Conservation (phyloP, 371 early-diverging fungal species). For the Rhizopus delemar region DNA sequence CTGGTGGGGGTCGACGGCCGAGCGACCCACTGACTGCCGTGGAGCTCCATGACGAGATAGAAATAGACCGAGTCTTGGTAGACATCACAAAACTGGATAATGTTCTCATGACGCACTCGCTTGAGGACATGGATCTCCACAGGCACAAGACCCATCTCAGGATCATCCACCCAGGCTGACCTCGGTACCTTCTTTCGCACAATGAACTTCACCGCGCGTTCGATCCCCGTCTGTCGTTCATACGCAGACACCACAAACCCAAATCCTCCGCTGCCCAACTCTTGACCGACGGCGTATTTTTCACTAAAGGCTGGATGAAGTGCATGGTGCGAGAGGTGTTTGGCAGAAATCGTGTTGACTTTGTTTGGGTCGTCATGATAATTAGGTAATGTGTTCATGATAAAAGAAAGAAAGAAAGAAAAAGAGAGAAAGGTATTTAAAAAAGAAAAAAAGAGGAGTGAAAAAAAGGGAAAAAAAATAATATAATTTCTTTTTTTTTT, state of each 20-base stretch:
- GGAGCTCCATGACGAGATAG: slow-evolving; percentile 79
- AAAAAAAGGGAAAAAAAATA: slow-evolving; percentile 5
- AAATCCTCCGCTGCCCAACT: slow-evolving; percentile 81
- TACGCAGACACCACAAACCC: slow-evolving; percentile 74
- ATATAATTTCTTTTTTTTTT: neutral
- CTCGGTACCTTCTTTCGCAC: slow-evolving; percentile 64
- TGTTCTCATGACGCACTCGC: slow-evolving; percentile 69
- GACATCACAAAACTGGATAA: slow-evolving; percentile 69
- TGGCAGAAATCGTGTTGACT: slow-evolving; percentile 46
- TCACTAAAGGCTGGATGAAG: slow-evolving; percentile 51
- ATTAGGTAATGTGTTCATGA: neutral
- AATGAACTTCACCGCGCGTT: slow-evolving; percentile 84
- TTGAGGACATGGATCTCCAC: slow-evolving; percentile 75
- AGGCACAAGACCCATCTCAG: slow-evolving; percentile 67
- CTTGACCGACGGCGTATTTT: slow-evolving; percentile 62
- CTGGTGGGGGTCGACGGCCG: slow-evolving; percentile 2
- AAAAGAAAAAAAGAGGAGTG: slow-evolving; percentile 1
- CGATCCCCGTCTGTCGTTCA: slow-evolving; percentile 53
- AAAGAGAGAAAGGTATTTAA: slow-evolving; percentile 4
- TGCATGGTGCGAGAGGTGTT: slow-evolving; percentile 43
- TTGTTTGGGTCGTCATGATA: slow-evolving; percentile 12
- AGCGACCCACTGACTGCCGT: slow-evolving; percentile 69
- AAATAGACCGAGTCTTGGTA: slow-evolving; percentile 67
- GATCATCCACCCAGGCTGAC: slow-evolving; percentile 63
- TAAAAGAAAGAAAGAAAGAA: neutral